Base-by-base conservation (phyloP, 768 basidiomycete genomes). In the Suillus fuscotomentosus region DNA sequence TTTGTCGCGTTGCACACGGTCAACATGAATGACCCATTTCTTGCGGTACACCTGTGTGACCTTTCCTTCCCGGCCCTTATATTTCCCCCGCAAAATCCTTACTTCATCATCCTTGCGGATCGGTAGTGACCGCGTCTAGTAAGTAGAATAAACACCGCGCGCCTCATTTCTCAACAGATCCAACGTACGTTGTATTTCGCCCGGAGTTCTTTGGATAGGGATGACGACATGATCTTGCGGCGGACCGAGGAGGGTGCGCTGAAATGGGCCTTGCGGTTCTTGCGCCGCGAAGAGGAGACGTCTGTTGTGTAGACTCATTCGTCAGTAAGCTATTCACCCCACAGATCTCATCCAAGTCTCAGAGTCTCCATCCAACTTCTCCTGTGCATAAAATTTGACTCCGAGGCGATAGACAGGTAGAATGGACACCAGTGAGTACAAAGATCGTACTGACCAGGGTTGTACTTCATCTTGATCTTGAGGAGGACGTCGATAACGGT, bases 81-180 rank as follows among this genome's bases (percentile, higher is more conserved):
- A 95, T 79, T 97, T 96, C 63, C 97, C 97, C 69, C 97, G 87
- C 66, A 98, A 93, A 72, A 99, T 95, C 75, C 91, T 84, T 69
- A 99, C 97, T 81, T 99, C 97, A 78, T 99, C 97, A 72, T 98
- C 97, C 79, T 98, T 98, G 75, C 97, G 92, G 73, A 99, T 88
- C 63, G 97, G 95, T 66, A 98, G 81, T 64, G 96, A 94, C 70
- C 95, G 95, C 70, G 88, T 81, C 95, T 97, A 70, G 0, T 60
- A 42, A 50, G 27, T 9, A 59, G 27, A 20, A 13, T 59, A 31
- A 59, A 59, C 57, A 42, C 11, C 56, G 2, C 27, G 41, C 27
- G 57, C 24, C 57, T 43, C 22, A 20, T 54, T 20, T n/a, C 42
- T 43, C 17, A 22, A 62, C 27, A 20, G 43, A 54, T 14, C 42